Evolutionary conservation across 2,329 filamentous ascomycete species (phyloP).

Genomic region (Emericellopsis atlantica): DNA sequence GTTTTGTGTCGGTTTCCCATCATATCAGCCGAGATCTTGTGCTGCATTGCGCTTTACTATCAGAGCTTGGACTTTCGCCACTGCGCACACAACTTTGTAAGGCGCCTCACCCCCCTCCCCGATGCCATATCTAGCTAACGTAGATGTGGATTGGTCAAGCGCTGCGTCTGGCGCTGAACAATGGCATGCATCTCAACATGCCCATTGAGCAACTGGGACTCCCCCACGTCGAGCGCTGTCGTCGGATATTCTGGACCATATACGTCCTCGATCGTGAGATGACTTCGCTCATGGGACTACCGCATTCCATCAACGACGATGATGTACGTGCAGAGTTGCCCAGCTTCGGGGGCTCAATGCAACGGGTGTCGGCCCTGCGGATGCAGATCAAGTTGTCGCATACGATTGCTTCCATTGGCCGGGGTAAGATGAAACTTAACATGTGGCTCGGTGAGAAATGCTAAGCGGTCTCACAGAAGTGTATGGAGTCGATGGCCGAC

Average conservation of each 20-base stretch:
- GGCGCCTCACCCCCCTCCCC: constrained; percentile 1
- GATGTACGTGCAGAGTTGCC: constrained; percentile 30
- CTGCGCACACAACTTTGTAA: constrained; percentile 30
- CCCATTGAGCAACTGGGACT: constrained; percentile 25
- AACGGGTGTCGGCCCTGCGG: constrained; percentile 13
- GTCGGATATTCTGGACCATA: constrained; percentile 40
- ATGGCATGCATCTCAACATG: constrained; percentile 42
- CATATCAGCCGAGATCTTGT: constrained; percentile 33
- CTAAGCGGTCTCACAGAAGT: constrained; percentile 8
- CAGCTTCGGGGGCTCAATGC: constrained; percentile 11
- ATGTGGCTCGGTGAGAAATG: neutral
- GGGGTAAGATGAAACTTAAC: constrained; percentile 8
- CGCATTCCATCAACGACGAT: constrained; percentile 34
- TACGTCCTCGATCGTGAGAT: constrained; percentile 40
- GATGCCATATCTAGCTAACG: neutral
- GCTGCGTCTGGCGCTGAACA: constrained; percentile 31
- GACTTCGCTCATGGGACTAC: constrained; percentile 38
- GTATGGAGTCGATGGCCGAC: constrained; percentile 13
- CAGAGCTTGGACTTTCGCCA: constrained; percentile 35
- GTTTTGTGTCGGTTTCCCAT: constrained; percentile 27
- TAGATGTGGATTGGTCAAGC: constrained; percentile 33
- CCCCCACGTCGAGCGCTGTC: constrained; percentile 27
- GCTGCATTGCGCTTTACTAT: constrained; percentile 37
- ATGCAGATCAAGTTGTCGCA: constrained; percentile 18
- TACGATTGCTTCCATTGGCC: constrained; percentile 16